Evolutionary conservation across 768 basidiomycete genomes (phyloP).

Genomic region (Candolleomyces eurysporus): DNA sequence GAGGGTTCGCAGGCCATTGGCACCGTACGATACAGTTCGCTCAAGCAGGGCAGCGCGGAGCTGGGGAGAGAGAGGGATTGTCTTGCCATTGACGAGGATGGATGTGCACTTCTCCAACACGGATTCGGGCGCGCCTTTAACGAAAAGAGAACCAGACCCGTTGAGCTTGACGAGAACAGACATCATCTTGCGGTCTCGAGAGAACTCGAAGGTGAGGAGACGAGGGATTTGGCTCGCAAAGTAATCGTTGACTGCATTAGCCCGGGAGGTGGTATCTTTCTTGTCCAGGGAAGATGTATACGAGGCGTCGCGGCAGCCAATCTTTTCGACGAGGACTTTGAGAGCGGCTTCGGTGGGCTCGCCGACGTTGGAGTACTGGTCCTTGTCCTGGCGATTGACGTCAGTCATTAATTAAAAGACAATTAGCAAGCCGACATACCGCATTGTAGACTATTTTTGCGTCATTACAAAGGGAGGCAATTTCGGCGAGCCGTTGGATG

Average conservation of each 20-base stretch:
- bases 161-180: conserved; percentile 83
- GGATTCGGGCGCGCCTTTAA: conserved; percentile 96
- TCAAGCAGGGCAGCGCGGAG: conserved; percentile 62
- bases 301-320: conserved; percentile 69
- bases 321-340: conserved; percentile 92
- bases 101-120: conserved; percentile 87
- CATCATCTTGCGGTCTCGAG: conserved; percentile 99
- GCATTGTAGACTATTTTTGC: conserved; percentile 82
- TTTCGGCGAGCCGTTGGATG: conserved; percentile 84
- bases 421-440: conserved; percentile 40
- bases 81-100: conserved; percentile 61
- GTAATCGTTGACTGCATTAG: conserved; percentile 81
- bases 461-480: conserved; percentile 93
- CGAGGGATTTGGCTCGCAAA: conserved; percentile 75
- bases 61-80: conserved; percentile 60
- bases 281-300: conserved; percentile 53
- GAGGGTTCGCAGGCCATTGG: conserved; percentile 83
- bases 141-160: conserved; percentile 75
- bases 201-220: conserved; percentile 95
- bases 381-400: conserved; percentile 61
- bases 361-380: conserved; percentile 77
- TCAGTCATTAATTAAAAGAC: neutral
- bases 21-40: conserved; percentile 71
- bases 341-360: conserved; percentile 98
- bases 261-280: conserved; percentile 60